Conservation (phyloP, 106 monocot species). For the Vanilla planifolia region DNA sequence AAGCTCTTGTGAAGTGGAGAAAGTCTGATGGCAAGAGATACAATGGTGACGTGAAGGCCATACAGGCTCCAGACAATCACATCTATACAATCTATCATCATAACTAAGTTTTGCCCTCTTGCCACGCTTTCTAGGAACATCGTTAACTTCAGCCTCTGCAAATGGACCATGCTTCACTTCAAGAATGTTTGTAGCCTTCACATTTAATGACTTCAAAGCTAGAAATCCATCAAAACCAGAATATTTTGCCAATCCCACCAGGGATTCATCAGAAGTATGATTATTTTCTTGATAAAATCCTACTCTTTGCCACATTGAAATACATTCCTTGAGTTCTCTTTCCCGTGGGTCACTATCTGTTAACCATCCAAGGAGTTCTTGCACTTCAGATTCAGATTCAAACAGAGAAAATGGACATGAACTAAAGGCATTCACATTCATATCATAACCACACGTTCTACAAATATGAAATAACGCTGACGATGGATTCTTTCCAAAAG, state of each 20-base stretch:
- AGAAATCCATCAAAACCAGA: slow-evolving; percentile 15
- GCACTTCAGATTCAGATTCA: slow-evolving; percentile 70
- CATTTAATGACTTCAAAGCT: slow-evolving; percentile 22
- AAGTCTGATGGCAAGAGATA: slow-evolving; percentile 74
- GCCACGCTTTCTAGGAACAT: slow-evolving; percentile 45
- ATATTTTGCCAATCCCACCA: slow-evolving; percentile 12
- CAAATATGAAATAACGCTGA: slow-evolving; percentile 1
- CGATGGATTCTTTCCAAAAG: neutral
- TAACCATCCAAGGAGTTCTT: slow-evolving; percentile 65
- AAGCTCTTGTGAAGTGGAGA: slow-evolving; percentile 35
- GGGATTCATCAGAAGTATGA: slow-evolving; percentile 17
- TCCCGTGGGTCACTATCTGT: slow-evolving; percentile 63
- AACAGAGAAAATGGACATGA: slow-evolving; percentile 43
- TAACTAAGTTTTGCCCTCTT: slow-evolving; percentile 49
- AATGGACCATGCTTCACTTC: slow-evolving; percentile 67
- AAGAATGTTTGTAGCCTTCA: slow-evolving; percentile 58
- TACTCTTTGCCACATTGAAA: slow-evolving; percentile 67
- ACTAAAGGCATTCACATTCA: slow-evolving; percentile 9
- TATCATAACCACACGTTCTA: slow-evolving; percentile 8
- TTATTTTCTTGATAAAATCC: slow-evolving; percentile 21
- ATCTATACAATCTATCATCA: slow-evolving; percentile 75
- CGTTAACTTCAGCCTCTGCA: slow-evolving; percentile 46
- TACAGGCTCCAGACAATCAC: slow-evolving; percentile 87
- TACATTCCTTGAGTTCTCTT: slow-evolving; percentile 71
- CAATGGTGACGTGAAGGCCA: slow-evolving; percentile 90